Percentiles rank a stretch among this genome's conserved stretches.
Conservation (phyloP, 2,329 filamentous ascomycete species). For the Cercospora janseana region DNA sequence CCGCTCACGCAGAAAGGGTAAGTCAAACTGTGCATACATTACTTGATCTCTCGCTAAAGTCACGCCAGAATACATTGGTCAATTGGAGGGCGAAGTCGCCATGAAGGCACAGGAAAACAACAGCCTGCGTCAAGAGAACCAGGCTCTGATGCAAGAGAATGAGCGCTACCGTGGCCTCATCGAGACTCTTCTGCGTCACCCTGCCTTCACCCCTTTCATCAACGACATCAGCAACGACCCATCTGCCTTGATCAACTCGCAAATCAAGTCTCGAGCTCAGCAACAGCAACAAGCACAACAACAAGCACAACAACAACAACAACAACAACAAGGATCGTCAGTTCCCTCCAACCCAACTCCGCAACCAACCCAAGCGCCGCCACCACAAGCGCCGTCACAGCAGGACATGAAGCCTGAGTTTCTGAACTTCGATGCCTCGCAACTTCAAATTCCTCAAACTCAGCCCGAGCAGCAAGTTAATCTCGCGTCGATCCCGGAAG, state of each 20-base stretch:
- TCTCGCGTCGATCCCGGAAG: constrained; percentile 81
- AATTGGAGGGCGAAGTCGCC: constrained; percentile 82
- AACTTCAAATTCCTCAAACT: constrained; percentile 36
- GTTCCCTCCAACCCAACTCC: constrained; percentile 21
- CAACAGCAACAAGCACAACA: constrained; percentile 28
- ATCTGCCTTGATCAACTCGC: constrained; percentile 32
- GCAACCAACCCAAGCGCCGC: constrained; percentile 22
- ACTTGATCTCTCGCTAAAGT: constrained; percentile 49
- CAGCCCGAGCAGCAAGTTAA: constrained; percentile 53
- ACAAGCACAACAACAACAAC: constrained; percentile 24
- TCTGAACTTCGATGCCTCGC: constrained; percentile 40
- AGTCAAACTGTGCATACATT: constrained; percentile 28
- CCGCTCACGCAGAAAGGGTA: constrained; percentile 97
- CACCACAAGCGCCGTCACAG: constrained; percentile 35
- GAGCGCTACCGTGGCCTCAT: constrained; percentile 62
- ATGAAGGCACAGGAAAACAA: constrained; percentile 65
- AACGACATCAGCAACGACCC: constrained; percentile 45
- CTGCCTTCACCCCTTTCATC: constrained; percentile 49
- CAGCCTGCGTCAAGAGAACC: constrained; percentile 74
- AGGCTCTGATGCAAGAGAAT: constrained; percentile 62
- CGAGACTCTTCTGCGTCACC: constrained; percentile 63
- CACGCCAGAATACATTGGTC: constrained; percentile 82
- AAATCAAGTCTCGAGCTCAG: constrained; percentile 34
- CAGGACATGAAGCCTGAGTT: constrained; percentile 38
- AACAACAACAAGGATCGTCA: constrained; percentile 23